Percentiles rank a stretch among this genome's conserved stretches.
Evolutionary conservation across 306 rosid species (phyloP).

Genomic region (Cyclanthera cordifolia): DNA sequence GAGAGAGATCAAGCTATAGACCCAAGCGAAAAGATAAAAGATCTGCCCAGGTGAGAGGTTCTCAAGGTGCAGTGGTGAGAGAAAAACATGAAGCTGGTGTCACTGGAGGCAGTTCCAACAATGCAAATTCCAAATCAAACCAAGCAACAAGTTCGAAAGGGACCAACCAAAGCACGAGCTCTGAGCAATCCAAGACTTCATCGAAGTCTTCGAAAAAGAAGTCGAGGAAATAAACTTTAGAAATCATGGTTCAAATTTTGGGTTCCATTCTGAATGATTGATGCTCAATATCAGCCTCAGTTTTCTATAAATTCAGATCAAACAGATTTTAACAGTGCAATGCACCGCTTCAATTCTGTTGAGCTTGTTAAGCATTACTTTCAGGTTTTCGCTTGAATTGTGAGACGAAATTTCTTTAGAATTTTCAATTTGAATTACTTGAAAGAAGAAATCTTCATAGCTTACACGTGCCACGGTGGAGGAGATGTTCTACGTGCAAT

Average conservation of each 20-base stretch:
- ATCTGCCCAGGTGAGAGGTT: slow-evolving; percentile 96
- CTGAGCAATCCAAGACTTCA: slow-evolving; percentile 40
- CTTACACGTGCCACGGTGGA: not conserved
- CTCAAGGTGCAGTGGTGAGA: slow-evolving; percentile 82
- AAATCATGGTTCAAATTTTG: not conserved
- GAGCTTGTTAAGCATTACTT: not conserved
- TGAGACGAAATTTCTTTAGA: not conserved
- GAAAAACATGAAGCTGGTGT: slow-evolving; percentile 58
- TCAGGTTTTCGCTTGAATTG: not conserved
- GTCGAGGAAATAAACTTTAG: slow-evolving; percentile 49
- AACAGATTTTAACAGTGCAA: not conserved
- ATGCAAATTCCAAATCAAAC: slow-evolving; percentile 46
- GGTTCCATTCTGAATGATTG: slow-evolving; percentile 14
- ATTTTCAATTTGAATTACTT: not conserved
- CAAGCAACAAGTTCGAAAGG: slow-evolving; percentile 50
- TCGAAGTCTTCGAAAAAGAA: slow-evolving; percentile 66
- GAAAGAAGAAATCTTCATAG: not conserved
- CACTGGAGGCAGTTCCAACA: slow-evolving; percentile 34
- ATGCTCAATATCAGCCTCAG: slow-evolving; percentile 9
- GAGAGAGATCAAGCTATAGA: slow-evolving; percentile 86
- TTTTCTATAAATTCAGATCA: slow-evolving; percentile 10
- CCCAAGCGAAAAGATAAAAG: slow-evolving; percentile 97
- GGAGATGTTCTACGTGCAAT: slow-evolving; percentile 1
- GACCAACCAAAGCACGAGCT: slow-evolving; percentile 36
- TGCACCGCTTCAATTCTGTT: not conserved